Base-by-base conservation (phyloP, 208 protist species). In the Crithidia mellificae region DNA sequence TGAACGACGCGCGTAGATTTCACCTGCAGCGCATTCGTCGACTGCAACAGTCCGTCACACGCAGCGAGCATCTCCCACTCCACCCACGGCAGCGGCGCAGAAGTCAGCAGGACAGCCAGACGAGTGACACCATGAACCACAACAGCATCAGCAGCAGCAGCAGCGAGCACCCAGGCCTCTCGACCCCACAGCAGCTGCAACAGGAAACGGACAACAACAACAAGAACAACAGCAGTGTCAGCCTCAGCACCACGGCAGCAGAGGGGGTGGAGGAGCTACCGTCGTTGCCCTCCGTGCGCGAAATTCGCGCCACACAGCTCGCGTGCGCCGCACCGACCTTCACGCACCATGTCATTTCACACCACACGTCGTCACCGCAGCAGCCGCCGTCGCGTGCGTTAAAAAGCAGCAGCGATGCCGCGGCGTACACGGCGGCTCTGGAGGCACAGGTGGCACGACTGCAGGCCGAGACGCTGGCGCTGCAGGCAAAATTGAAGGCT, bases 1-100 rank as follows among this genome's bases (percentile, higher is more conserved):
- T 95, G 3, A 80, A 85, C 57, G 85, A 88, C 53, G 77, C 81
- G 0, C 86, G 80, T 14, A 72, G 59, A 34, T 89, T 84, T 67
- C 83, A 87, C 63, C 73, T 90, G 32, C 84, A 85, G 24, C 78
- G 73, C n/a, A 73, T 91, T 0, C 77, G 80, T 12, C 76, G 70
- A 8, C 62, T 95, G 58, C 90, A 92, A 73, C 62, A 77, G 29
- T 8, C 19, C 6, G 6, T 25, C 34, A 38, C 34, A 38, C 34
- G 34, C 34, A 38, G 34, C 34, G 34, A 46, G 41, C 41, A 46
- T 6, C 41, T 6, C 12, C 17, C 3, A 15, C 41, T n/a, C 8
- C 15, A 46, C 12, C 41, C 8, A 15, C 41, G 17, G 41, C 15
- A 46, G n/a, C 41, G 36, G n/a, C n/a, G 34, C 11, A 38, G 34